Base-by-base conservation (phyloP, 306 rosid species). In the Lathyrus aphaca region DNA sequence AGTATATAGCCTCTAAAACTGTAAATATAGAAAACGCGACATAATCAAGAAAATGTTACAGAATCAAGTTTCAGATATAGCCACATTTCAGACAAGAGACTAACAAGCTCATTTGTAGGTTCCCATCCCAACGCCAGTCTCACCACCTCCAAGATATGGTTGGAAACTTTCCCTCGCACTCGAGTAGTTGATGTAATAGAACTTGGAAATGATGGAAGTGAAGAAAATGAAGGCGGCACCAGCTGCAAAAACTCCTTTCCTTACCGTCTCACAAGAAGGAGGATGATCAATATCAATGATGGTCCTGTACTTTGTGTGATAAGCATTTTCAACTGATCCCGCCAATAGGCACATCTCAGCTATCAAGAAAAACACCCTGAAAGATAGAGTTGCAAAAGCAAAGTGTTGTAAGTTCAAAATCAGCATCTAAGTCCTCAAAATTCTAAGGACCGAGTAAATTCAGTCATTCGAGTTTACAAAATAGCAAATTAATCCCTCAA, bases 331-430 rank as follows among this genome's bases (percentile, higher is more conserved):
- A 45, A 95, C 88, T 2, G 97, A 91, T 43, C 99, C 99, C 10
- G 99, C 97, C 74, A 95, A 82, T 81, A 95, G 80, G 81, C 97
- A 95, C 7, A 71, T 82, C 82, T 95, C 97, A 1, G 97, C 96
- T 48, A 95, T 95, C 77, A 89, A 10, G 97, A 91, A 95, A 72
- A 86, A 89, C 72, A 89, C 75, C 99, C 99, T 91, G 74, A 71
- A 25, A 58, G 51, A 62, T 35, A 38, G 3, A 56, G 45, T 50
- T 27, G 17, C 44, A 38, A 55, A 66, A 42, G 11, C 32, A 44
- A 72, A 68, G 29, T 25, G 44, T 23, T 42, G 16, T 69, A 25
- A 40, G 77, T 68, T 32, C 53, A 53, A 49, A 48, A 49, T 8
- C 56, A 49, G 5, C 27, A 8, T 17, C 8, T 16, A 6, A 3